Evolutionary conservation across 176 grass and related monocot genomes (phyloP).

Genomic region (Thinopyrum elongatum): DNA sequence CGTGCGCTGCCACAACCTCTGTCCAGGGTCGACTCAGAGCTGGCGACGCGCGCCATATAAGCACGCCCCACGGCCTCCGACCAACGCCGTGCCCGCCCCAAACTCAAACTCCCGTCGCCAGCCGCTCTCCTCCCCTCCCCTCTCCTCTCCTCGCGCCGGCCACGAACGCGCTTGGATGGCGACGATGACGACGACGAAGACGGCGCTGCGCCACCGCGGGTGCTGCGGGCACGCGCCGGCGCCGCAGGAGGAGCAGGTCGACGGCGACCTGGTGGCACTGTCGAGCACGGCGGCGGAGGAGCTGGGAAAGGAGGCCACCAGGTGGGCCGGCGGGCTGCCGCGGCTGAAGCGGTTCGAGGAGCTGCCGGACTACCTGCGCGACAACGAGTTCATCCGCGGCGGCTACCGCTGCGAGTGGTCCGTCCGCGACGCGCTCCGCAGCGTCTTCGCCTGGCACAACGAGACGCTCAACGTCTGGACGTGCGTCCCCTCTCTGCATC

Average conservation of each 20-base stretch:
- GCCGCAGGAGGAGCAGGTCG: neutral
- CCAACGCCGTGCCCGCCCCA: neutral
- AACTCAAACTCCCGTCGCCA: neutral
- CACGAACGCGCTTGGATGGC: neutral
- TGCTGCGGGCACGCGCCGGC: constrained; percentile 4
- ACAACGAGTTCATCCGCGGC: constrained; percentile 83
- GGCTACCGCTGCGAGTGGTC: constrained; percentile 92
- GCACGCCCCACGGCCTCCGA: neutral
- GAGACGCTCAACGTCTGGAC: constrained; percentile 99
- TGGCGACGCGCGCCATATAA: neutral
- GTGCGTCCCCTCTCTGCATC: neutral
- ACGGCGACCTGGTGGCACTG: neutral
- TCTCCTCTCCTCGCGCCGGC: too few species aligned
- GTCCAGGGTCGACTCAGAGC: neutral
- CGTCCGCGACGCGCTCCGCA: constrained; percentile 78
- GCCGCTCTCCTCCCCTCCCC: neutral
- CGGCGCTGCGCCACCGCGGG: neutral
- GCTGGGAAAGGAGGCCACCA: neutral
- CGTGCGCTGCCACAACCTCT: neutral
- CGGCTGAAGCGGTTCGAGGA: constrained; percentile 70
- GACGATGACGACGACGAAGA: neutral
- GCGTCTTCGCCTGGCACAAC: constrained; percentile 98
- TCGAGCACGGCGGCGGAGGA: neutral
- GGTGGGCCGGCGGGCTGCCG: neutral
- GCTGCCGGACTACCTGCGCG: constrained; percentile 83